Base-by-base conservation (phyloP, 1,139 yeast genomes). In the Yamadazyma dushanensis region DNA sequence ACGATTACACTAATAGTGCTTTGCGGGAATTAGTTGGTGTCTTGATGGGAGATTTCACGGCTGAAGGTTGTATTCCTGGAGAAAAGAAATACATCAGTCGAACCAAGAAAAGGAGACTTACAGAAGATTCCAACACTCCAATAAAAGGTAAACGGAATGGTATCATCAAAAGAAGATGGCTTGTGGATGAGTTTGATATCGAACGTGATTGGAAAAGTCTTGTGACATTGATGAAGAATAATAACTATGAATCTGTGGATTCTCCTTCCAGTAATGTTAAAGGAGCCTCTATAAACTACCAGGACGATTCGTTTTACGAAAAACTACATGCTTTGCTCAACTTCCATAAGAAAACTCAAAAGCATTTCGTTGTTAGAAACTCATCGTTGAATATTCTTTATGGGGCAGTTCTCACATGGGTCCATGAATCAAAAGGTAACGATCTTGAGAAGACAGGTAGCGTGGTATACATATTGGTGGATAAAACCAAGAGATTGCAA, bases 51-150 rank as follows among this genome's bases (percentile, higher is more conserved):
- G 72, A 69, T 35, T 49, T 64, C 16, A 60, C 61, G 13, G 70
- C 85, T 1, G 71, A 64, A 36, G 86, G 86, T 1, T 63, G 71
- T 32, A 72, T 80, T 26, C 85, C 85, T 0, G 84, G 84, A 2
- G 76, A 70, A 40, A 59, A 61, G 47, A 67, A 63, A 32, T 63
- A 58, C 36, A 47, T 57, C 33, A 47, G 59, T 39, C 63, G 56
- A 51, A 53, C 45, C 35, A 51, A 48, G 41, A 51, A 56, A 40
- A 45, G 53, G 36, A 46, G 45, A 35, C 25, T 40, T 22, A 32
- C 44, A 29, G 53, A 49, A 15, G 46, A 40, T 10, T 30, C 41
- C 4, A 37, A 45, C 10, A 39, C 29, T 3, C 13, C 36, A 13
- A 30, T 36, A 9, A 43, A 40, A 22, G 35, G 37, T 4, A 44